phyloP scores from a whole-genome alignment of 805 yeast species.

The Candida sakaeoensis region DNA sequence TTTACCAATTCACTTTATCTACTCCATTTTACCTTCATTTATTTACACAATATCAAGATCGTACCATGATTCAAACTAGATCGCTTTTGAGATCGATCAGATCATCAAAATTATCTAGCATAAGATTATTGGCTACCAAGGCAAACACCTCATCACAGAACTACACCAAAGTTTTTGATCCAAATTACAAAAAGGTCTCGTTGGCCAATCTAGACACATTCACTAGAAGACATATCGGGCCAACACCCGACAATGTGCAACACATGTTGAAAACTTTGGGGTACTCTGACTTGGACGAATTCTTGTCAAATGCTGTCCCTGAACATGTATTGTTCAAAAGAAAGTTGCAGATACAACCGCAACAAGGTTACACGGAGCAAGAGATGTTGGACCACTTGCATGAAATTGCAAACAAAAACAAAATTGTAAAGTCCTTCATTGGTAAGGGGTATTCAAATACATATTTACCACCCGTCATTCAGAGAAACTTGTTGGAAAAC shows the following conservation, averaged over 20 bases:
- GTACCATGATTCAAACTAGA: slow-evolving; percentile 6
- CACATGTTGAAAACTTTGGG: slow-evolving; percentile 68
- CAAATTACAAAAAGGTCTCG: slow-evolving; percentile 22
- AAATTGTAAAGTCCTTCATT: slow-evolving; percentile 68
- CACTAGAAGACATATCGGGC: slow-evolving; percentile 88
- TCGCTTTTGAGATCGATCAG: slow-evolving; percentile 5
- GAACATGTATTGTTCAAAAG: slow-evolving; percentile 67
- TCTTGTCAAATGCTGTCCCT: slow-evolving; percentile 74
- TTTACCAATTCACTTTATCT: neutral
- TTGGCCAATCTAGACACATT: slow-evolving; percentile 67
- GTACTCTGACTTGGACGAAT: slow-evolving; percentile 62
- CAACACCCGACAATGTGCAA: slow-evolving; percentile 57
- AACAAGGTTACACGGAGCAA: slow-evolving; percentile 73
- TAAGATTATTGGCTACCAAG: slow-evolving; percentile 11
- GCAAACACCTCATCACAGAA: slow-evolving; percentile 49
- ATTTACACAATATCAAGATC: neutral
- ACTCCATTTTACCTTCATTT: neutral
- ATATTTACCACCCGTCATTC: slow-evolving; percentile 83
- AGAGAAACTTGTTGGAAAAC: slow-evolving; percentile 84
- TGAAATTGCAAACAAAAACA: slow-evolving; percentile 71
- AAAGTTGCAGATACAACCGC: slow-evolving; percentile 62
- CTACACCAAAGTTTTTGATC: slow-evolving; percentile 46
- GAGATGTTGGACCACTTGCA: slow-evolving; percentile 70
- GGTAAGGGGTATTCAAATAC: slow-evolving; percentile 97
- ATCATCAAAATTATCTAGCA: slow-evolving; percentile 2